Evolutionary conservation across 2,329 filamentous ascomycete species (phyloP), one percentile per base, ranked within the genome.

Genomic region (Botrytis medusae): DNA sequence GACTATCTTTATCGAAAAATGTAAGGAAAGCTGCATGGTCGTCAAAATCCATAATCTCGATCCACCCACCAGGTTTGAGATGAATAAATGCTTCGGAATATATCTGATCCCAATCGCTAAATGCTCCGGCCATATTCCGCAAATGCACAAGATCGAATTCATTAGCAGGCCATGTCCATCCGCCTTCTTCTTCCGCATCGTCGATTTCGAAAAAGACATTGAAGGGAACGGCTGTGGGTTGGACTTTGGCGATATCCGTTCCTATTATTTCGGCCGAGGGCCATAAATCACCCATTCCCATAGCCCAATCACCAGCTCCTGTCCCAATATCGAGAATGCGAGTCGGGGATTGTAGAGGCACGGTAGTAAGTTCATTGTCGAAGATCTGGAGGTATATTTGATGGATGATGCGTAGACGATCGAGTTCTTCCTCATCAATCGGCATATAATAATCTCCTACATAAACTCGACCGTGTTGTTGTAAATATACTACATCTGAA

Each of bases 121-220:
- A 86, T 65, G 86, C 85, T 32, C 90, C 90, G 2, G 84, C 83
- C 81, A 92, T 84, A 77, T 88, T 83, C 62, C 87, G 85, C 2
- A 87, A 85, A 80, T 91, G 89, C 73, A 92, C 85, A 74, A 87
- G 87, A 80, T 91, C 89, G 77, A 90, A 89, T 69, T 84, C 83
- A 72, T 84, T 77, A 85, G 76, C 84, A 78, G 77, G 88, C 85
- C 82, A 88, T 79, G 82, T 87, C 83, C 83, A 85, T 1, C 83
- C 79, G 29, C 81, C 82, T 85, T 80, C 78, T 69, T 80, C 77
- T 69, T 81, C 80, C 2, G 80, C 87, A 77, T 92, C 90, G 78
- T 92, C 90, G 64, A 92, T 86, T 68, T 90, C 85, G 77, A 92
- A 92, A 74, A 87, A 85, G 74, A 90, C 87, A 76, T 92, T 92